Conservation (phyloP, 345 rosid species). For the Dipteronia dyeriana region DNA sequence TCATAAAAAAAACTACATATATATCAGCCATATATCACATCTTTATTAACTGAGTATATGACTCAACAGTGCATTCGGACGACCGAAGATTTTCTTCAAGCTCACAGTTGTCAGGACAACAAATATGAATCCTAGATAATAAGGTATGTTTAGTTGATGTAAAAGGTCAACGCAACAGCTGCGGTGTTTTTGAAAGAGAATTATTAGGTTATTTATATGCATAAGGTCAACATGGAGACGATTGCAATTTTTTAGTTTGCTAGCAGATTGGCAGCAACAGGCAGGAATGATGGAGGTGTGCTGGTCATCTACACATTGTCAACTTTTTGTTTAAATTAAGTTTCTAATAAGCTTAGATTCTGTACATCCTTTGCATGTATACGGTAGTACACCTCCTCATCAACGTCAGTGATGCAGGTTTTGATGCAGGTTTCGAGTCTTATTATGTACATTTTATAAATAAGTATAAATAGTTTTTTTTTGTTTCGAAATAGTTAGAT, state of each 20-base stretch:
- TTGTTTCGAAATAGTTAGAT: no score
- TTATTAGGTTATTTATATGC: not conserved
- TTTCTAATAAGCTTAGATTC: not conserved
- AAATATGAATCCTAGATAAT: not conserved
- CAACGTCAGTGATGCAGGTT: no score
- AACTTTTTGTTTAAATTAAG: not conserved
- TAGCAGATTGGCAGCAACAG: constrained; percentile 25
- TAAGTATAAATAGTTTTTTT: no score
- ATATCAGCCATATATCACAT: no score
- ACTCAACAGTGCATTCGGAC: no score
- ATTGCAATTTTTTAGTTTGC: constrained; percentile 7
- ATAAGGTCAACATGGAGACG: constrained; percentile 10
- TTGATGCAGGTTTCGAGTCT: no score
- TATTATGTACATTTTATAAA: no score
- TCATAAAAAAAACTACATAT: no score
- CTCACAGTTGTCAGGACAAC: constrained; percentile 20
- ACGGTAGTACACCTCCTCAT: no score
- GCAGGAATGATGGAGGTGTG: constrained; percentile 27
- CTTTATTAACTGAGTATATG: no score
- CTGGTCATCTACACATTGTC: not conserved
- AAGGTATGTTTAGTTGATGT: constrained; percentile 7
- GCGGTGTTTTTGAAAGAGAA: constrained; percentile 9
- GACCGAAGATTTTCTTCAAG: not conserved
- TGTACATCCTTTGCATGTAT: no score
- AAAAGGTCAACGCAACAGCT: constrained; percentile 24